Percentiles rank a stretch among this genome's conserved stretches.
phyloP scores from a whole-genome alignment of 106 monocot species.

The Gastrodia elata region DNA sequence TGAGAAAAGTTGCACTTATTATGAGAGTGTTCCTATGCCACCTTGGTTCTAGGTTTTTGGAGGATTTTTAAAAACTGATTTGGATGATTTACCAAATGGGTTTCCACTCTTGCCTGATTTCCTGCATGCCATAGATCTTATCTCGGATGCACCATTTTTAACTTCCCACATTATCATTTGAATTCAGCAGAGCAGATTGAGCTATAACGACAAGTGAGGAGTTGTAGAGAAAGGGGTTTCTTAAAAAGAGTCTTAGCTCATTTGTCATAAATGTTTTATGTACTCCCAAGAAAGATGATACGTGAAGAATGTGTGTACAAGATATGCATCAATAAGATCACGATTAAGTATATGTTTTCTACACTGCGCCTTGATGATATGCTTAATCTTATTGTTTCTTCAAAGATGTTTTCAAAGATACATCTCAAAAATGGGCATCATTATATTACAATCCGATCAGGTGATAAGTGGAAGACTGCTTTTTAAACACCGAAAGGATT shows the following conservation, averaged over 20 bases:
- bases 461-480: background rate
- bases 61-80: background rate
- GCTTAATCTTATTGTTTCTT: background rate
- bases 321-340: background rate
- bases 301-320: background rate
- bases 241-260: background rate
- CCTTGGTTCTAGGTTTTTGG: background rate
- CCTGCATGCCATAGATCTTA: background rate
- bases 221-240: background rate
- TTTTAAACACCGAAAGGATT: background rate
- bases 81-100: background rate
- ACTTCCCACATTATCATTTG: background rate
- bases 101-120: background rate
- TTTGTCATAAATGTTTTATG: background rate
- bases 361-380: background rate
- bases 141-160: background rate
- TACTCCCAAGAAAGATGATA: background rate
- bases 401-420: background rate
- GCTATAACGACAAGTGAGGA: background rate
- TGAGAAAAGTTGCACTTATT: background rate
- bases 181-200: background rate
- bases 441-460: background rate
- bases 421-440: background rate
- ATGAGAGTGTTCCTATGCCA: background rate
- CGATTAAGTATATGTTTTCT: background rate